Evolutionary conservation across 352 stramenopile genomes (phyloP).

Genomic region (Globisporangium nagaii): DNA sequence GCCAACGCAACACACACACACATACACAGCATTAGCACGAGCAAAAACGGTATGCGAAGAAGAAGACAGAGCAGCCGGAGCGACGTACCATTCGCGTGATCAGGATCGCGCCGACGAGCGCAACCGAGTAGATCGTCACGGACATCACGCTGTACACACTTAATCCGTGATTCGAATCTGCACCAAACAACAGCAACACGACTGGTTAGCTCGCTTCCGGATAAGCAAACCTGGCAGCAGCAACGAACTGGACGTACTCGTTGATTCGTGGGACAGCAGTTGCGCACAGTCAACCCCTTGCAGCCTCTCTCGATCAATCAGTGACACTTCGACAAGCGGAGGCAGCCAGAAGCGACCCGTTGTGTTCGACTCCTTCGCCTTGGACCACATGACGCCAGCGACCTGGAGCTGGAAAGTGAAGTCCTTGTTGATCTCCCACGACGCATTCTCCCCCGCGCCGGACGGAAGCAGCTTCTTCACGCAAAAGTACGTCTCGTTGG

Average conservation of each 20-base stretch:
- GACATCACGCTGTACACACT: conserved; percentile 88
- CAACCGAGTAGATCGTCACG: conserved; percentile 75
- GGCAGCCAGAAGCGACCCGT: conserved; percentile 27
- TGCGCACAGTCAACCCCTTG: conserved; percentile 70
- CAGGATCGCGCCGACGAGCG: conserved; percentile 63
- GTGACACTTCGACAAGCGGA: conserved; percentile 43
- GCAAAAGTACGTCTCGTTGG: conserved; percentile 76
- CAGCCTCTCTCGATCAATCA: conserved; percentile 46
- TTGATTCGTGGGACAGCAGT: conserved; percentile 53
- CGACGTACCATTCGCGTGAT: conserved; percentile 75
- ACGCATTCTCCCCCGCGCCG: conserved; percentile 42
- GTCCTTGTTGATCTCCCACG: conserved; percentile 59
- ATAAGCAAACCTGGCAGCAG: not conserved
- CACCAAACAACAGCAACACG: not conserved
- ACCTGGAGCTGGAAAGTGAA: conserved; percentile 81
- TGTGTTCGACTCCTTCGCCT: conserved; percentile 2
- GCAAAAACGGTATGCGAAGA: too few relatives aligned
- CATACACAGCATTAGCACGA: too few relatives aligned
- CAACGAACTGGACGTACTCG: conserved; percentile 31
- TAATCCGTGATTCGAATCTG: conserved; percentile 56
- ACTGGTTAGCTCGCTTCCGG: conserved; percentile 11
- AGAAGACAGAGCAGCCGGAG: not conserved
- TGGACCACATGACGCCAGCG: conserved; percentile 41
- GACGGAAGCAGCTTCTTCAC: conserved; percentile 61
- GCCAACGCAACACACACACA: not conserved